Conservation (phyloP, 179 eudicot genomes). For the Corrigiola litoralis region DNA sequence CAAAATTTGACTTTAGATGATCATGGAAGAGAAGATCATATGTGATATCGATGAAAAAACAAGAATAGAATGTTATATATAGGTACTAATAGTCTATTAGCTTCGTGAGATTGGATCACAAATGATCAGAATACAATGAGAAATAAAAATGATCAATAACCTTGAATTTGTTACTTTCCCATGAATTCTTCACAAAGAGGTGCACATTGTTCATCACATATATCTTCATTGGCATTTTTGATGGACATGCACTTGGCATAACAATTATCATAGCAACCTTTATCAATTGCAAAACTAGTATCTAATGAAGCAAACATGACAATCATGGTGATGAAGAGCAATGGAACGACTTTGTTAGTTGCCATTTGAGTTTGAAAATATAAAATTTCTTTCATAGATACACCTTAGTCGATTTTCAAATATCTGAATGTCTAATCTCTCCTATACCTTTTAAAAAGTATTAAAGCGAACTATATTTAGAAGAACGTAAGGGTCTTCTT, state of each 20-base stretch:
- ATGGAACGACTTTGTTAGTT: slow-evolving; percentile 8
- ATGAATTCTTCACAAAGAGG: slow-evolving; percentile 11
- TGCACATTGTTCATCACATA: slow-evolving; percentile 1
- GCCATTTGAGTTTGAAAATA: neutral
- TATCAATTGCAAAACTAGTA: neutral
- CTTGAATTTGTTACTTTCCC: neutral
- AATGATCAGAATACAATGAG: neutral
- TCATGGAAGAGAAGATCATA: too few relatives aligned
- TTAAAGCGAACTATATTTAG: slow-evolving; percentile 2
- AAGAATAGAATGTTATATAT: too few relatives aligned
- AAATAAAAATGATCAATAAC: too few relatives aligned
- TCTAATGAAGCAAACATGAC: neutral
- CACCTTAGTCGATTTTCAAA: neutral
- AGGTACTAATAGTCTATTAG: too few relatives aligned
- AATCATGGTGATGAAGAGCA: slow-evolving; percentile 10
- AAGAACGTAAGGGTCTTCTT: neutral
- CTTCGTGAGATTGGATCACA: neutral
- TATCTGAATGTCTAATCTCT: too few relatives aligned
- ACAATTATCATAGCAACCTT: slow-evolving; percentile 6
- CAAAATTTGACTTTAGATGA: too few relatives aligned
- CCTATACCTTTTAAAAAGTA: neutral
- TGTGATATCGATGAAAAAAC: too few relatives aligned
- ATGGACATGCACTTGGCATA: slow-evolving; percentile 9
- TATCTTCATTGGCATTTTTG: neutral
- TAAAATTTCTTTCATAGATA: neutral